Base-by-base conservation (phyloP, 768 basidiomycete genomes). In the Daedalea quercina region DNA sequence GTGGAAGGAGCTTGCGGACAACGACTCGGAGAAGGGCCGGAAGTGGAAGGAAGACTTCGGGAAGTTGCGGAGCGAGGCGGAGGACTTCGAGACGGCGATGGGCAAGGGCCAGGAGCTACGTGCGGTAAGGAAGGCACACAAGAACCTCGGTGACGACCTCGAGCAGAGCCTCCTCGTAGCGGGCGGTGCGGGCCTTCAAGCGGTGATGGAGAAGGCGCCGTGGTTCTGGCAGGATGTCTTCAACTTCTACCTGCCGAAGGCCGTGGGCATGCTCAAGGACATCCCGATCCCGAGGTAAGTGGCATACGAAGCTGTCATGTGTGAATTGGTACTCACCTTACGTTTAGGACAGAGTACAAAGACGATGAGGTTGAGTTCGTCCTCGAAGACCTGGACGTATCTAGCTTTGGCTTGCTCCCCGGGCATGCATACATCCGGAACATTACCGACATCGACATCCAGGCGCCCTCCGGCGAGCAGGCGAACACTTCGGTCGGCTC, bases 191-290 rank as follows among this genome's bases (percentile, higher is more conserved):
- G 74, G 76, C 6, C 42, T 82, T 43, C 75, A 82, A 60, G 75
- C 74, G 9, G 75, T 77, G 3, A 61, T 84, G 56, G 82, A 85
- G 50, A 77, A 82, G 44, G 76, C 78, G 4, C 76, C 82, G 0
- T 89, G 87, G 87, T 79, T 88, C 69, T 87, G 84, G 84, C 78
- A 84, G 64, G 91, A 93, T 54, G 54, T 91, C 7, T 84, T 89
- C 72, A 87, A 84, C 59, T 85, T 90, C 15, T 91, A 90, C 61
- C 64, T 87, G 0, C 90, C 89, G 15, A 76, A 77, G 8, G 31
- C 79, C 1, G 63, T 85, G 51, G 59, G 54, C 24, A 67, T 77
- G 61, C 56, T 87, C 63, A 78, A 79, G 58, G 77, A 79, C 49
- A 67, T 88, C 13, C 86, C 86, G 12, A 86, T 88, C 47, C 86